Conservation (phyloP, 306 rosid species). For the Medicago truncatula region DNA sequence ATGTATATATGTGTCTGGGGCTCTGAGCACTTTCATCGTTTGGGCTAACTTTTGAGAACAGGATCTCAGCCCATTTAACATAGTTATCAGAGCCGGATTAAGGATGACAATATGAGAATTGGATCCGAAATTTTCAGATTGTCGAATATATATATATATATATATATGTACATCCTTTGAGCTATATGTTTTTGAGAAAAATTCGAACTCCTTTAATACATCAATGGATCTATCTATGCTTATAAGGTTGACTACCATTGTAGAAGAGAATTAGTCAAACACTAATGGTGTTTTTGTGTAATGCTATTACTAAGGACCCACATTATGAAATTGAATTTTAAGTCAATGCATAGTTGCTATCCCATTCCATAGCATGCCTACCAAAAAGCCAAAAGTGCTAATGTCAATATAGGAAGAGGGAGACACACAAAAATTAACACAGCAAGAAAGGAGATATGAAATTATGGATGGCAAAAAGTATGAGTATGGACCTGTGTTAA, state of each 20-base stretch:
- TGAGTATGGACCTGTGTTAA: slow-evolving; percentile 37
- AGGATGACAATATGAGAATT: no score
- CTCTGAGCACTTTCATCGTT: no score
- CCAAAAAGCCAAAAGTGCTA: slow-evolving; percentile 47
- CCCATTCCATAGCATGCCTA: slow-evolving; percentile 32
- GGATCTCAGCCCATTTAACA: no score
- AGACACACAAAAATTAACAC: slow-evolving; percentile 42
- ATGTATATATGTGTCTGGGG: no score
- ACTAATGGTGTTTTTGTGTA: slow-evolving; percentile 29
- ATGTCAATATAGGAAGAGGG: slow-evolving; percentile 32
- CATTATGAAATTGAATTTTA: slow-evolving; percentile 42
- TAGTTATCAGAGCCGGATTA: no score
- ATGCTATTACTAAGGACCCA: slow-evolving; percentile 45
- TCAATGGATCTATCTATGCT: no score
- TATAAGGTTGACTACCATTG: slow-evolving; percentile 57
- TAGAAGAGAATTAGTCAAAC: slow-evolving; percentile 28
- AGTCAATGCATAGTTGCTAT: slow-evolving; percentile 60
- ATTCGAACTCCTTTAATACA: no score
- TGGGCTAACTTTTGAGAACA: no score
- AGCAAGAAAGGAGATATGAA: slow-evolving; percentile 28
- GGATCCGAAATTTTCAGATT: no score
- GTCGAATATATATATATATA: no score
- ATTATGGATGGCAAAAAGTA: slow-evolving; percentile 9
- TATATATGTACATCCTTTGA: no score
- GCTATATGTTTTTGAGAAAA: no score